These are phyloP conservation scores for Serendipita sp. DNA, from an alignment of 768 basidiomycete species.

Conservation along the genomic window DNA sequence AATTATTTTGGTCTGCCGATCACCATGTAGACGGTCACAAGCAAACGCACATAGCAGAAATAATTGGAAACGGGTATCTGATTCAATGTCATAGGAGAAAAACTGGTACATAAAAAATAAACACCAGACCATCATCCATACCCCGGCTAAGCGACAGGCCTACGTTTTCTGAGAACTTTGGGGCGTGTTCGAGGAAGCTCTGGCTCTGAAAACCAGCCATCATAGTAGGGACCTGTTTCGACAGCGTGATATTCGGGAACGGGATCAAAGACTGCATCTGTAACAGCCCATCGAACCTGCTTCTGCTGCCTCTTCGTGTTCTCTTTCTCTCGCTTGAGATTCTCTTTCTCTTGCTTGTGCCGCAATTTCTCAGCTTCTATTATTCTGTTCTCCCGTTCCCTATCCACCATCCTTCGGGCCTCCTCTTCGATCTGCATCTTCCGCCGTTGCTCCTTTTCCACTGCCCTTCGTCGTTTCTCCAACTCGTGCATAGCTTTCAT, in stretches of 20 bases:
- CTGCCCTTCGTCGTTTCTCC: conserved; percentile 19
- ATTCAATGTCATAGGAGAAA: neutral
- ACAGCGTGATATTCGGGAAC: neutral
- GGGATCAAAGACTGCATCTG: neutral
- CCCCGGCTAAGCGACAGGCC: neutral
- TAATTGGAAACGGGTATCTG: neutral
- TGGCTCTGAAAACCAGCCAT: neutral
- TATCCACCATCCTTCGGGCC: conserved; percentile 39
- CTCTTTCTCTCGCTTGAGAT: neutral
- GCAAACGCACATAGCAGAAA: neutral
- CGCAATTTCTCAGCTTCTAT: neutral
- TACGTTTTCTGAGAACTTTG: neutral
- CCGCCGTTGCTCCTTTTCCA: conserved; percentile 29
- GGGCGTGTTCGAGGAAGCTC: neutral
- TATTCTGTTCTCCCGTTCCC: conserved; percentile 10
- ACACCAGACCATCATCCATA: neutral
- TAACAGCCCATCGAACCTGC: neutral
- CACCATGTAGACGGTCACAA: neutral
- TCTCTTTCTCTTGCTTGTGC: neutral
- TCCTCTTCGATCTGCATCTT: conserved; percentile 56
- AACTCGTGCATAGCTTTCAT: neutral
- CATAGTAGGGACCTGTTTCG: neutral
- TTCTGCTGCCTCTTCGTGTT: neutral
- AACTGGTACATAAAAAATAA: conserved; percentile 3
- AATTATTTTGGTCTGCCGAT: neutral